Evolutionary conservation across 805 yeast genomes (phyloP).

Genomic region (Babjeviella inositovora): DNA sequence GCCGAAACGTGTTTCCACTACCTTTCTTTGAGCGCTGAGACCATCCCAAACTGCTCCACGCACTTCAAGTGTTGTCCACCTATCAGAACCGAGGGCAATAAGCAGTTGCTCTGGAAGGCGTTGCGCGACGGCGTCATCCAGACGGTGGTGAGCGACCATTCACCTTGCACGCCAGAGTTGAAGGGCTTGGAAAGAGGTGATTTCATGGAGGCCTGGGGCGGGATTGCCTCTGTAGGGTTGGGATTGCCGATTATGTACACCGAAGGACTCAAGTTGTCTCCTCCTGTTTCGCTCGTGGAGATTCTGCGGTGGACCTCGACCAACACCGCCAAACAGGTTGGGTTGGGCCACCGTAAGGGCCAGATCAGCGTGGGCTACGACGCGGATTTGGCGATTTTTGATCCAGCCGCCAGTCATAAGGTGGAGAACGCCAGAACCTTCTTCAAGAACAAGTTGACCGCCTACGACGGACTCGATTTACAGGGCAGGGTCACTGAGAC

Average conservation of each 20-base stretch:
- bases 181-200: constrained; percentile 75
- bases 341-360: constrained; percentile 62
- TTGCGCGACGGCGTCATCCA: constrained; percentile 47
- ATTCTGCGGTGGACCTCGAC: constrained; percentile 67
- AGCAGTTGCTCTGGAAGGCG: constrained; percentile 67
- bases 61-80: constrained; percentile 95
- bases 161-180: constrained; percentile 89
- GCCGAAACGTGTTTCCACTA: constrained; percentile 96
- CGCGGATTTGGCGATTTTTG: constrained; percentile 80
- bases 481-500: constrained; percentile 71
- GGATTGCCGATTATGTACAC: constrained; percentile 77
- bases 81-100: constrained; percentile 60
- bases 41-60: constrained; percentile 62
- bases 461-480: constrained; percentile 59
- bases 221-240: constrained; percentile 83
- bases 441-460: constrained; percentile 81
- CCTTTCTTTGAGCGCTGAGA: constrained; percentile 61
- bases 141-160: constrained; percentile 88
- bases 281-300: constrained; percentile 37
- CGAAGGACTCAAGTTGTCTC: constrained; percentile 38
- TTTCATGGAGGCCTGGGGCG: constrained; percentile 93
- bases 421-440: constrained; percentile 38
- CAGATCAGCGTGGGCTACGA: constrained; percentile 58
- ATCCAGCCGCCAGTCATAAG: constrained; percentile 33
- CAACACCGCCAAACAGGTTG: constrained; percentile 79